Base-by-base conservation (phyloP, 2,329 filamentous ascomycete species). In the Gnomoniopsis smithogilvyi region DNA sequence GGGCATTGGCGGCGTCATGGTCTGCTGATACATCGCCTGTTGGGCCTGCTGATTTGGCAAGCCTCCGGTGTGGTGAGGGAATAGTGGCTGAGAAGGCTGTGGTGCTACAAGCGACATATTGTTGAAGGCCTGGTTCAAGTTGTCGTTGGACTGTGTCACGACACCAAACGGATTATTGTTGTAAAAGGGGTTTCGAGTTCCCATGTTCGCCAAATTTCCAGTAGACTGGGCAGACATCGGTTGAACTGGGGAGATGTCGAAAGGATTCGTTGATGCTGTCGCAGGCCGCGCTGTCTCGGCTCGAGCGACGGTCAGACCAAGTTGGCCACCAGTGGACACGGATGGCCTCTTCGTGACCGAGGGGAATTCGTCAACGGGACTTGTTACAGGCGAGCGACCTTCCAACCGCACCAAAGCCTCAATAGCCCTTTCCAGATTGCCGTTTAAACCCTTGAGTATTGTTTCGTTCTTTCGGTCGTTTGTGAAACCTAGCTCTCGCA, bases 401-500 rank as follows among this genome's bases (percentile, higher is more conserved):
- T 93, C 94, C 43, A 97, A 75, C 65, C 92, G 84, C 58, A 95
- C 85, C 67, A 99, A 75, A 19, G 91, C 85, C 72, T 98, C 94
- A 48, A 98, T 86, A 0, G 94, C 87, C 71, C 86, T 89, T 66
- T 97, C 92, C 59, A 99, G 70, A 68, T 95, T 93, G 3, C 94
- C 93, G 68, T 89, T 87, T 33, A 96, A 81, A 3, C 90, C 89
- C 70, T 92, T 93, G 19, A 99, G 76, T 26, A 97, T 86, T 54
- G 89, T 86, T 4, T 85, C 80, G 68, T 97, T 98, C 60, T 90
- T 85, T 66, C 89, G 90, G 46, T 89, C 86, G 69, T 99, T 92
- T 3, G 78, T 79, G 67, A 99, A 99, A 0, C 95, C 95, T 92
- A 98, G 96, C 58, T 97, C 92, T 57, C 87, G 84, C 59, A 99